Evolutionary conservation across 495 filamentous ascomycete genomes (phyloP).

Genomic region (Stereocaulon alpinum): DNA sequence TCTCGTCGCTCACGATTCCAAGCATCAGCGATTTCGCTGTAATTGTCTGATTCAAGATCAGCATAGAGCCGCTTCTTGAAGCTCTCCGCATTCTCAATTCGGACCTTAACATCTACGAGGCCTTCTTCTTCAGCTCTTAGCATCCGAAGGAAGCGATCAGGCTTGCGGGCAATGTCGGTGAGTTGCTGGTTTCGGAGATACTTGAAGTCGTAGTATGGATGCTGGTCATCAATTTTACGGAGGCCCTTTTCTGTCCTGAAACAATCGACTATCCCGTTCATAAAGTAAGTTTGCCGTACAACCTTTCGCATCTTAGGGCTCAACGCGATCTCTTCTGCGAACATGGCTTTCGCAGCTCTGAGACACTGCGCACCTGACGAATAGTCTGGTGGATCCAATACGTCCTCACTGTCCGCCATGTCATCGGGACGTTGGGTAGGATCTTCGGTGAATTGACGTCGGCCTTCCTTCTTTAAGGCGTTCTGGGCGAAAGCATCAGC

Average conservation of each 20-base stretch:
- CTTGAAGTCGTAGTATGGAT: conserved; percentile 96
- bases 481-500: conserved; percentile 81
- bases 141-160: conserved; percentile 89
- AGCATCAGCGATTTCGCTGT: conserved; percentile 85
- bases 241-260: conserved; percentile 87
- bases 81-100: conserved; percentile 59
- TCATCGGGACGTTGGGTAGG: conserved; percentile 64
- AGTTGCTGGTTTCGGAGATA: conserved; percentile 85
- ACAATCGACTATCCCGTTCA: conserved; percentile 71
- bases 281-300: conserved; percentile 72
- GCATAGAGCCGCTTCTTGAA: conserved; percentile 64
- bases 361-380: conserved; percentile 65
- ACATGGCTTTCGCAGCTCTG: conserved; percentile 70
- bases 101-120: conserved; percentile 70
- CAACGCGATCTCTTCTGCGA: conserved; percentile 78
- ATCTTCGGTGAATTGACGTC: conserved; percentile 75
- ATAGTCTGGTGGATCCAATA: conserved; percentile 62
- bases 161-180: conserved; percentile 63
- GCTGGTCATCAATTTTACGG: conserved; percentile 87
- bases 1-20: conserved; percentile 86
- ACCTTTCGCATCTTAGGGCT: conserved; percentile 86
- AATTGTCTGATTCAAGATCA: conserved; percentile 87
- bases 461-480: conserved; percentile 59
- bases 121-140: conserved; percentile 92
- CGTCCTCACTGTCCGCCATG: conserved; percentile 67